Percentiles rank a stretch among this genome's conserved stretches.
Evolutionary conservation across 768 basidiomycete species (phyloP).

Genomic region (Tylopilus sp.): DNA sequence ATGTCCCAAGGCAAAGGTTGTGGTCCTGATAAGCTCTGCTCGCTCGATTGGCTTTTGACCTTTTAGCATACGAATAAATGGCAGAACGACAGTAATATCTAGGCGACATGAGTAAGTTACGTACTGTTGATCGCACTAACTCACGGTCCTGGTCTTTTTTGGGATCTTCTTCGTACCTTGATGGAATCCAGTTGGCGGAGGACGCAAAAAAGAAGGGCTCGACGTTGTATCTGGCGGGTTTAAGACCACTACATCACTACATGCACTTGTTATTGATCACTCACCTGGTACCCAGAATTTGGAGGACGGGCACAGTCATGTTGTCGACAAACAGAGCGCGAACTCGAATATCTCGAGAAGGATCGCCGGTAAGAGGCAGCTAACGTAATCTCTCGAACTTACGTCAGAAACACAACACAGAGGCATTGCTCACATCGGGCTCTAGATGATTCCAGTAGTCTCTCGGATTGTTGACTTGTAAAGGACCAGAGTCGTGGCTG

Average conservation of each 20-base stretch:
- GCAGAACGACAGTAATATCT: constrained; percentile 57
- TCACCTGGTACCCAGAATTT: constrained; percentile 57
- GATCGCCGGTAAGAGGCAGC: too few species aligned
- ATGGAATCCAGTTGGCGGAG: constrained; percentile 63
- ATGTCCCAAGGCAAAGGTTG: not conserved
- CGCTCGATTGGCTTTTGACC: constrained; percentile 24
- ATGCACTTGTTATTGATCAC: constrained; percentile 3
- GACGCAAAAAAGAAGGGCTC: too few species aligned
- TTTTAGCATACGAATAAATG: constrained; percentile 45
- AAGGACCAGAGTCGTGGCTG: not conserved
- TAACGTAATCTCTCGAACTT: constrained; percentile 2
- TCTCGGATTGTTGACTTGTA: constrained; percentile 15
- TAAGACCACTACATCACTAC: not conserved
- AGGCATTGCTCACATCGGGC: constrained; percentile 30
- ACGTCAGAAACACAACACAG: not conserved
- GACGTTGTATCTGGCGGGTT: constrained; percentile 42
- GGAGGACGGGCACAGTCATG: constrained; percentile 47
- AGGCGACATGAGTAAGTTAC: not conserved
- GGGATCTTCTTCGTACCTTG: constrained; percentile 56
- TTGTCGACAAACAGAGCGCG: constrained; percentile 52
- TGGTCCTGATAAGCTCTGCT: constrained; percentile 9
- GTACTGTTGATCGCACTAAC: constrained; percentile 27
- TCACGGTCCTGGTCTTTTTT: constrained; percentile 45
- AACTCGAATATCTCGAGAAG: constrained; percentile 37
- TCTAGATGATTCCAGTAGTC: constrained; percentile 31